phyloP scores from a whole-genome alignment of 768 basidiomycete genomes.

The Pulveroboletus sp. region DNA sequence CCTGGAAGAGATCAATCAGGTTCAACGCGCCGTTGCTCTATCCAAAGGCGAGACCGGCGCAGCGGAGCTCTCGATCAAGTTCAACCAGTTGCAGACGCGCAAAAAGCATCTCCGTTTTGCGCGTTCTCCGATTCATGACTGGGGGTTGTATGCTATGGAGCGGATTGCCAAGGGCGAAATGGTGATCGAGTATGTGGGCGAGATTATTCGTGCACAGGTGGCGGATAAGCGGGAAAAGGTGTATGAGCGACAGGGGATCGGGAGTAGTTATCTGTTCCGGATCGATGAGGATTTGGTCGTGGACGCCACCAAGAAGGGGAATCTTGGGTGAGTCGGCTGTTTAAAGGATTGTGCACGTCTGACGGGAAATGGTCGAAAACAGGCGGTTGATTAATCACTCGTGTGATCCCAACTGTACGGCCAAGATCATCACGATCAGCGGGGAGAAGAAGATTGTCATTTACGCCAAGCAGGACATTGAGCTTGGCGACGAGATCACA shows the following conservation, averaged over 20 bases:
- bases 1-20: conserved; percentile 91
- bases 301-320: conserved; percentile 98
- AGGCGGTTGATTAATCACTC: conserved; percentile 99
- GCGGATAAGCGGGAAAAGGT: conserved; percentile 97
- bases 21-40: conserved; percentile 74
- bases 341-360: conserved; percentile 2
- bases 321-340: conserved; percentile 74
- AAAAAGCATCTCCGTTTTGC: conserved; percentile 98
- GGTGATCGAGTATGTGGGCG: conserved; percentile 99
- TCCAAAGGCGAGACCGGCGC: conserved; percentile 74
- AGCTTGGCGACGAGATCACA: conserved; percentile 96
- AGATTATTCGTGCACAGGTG: conserved; percentile 91
- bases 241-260: conserved; percentile 96
- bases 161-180: conserved; percentile 91
- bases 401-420: conserved; percentile 92
- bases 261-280: conserved; percentile 95
- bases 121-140: conserved; percentile 94
- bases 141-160: conserved; percentile 98
- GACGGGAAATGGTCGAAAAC: conserved; percentile 6
- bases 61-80: conserved; percentile 82
- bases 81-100: conserved; percentile 95
- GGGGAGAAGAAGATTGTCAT: conserved; percentile 99
- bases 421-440: conserved; percentile 88
- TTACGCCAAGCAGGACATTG: conserved; percentile 95
- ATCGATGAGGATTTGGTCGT: conserved; percentile 98